Evolutionary conservation across 192 early-diverging fungal genomes (phyloP), one percentile per base, ranked within the genome.

Genomic region (Coemansia guatemalensis): DNA sequence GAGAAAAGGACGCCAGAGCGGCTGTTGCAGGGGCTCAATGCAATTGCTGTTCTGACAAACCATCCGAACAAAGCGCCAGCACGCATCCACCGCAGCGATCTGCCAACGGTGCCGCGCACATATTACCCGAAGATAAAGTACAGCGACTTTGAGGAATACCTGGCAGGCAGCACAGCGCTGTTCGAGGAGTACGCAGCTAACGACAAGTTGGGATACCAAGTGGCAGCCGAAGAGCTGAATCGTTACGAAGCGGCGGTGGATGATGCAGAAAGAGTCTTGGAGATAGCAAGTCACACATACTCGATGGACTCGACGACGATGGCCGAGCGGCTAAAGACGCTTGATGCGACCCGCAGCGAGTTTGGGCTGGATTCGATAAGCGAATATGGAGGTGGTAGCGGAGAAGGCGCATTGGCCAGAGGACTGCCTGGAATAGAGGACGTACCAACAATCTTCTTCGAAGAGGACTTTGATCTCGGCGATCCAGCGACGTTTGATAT

Each of bases 371-470:
- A 64, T 24, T 70, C 70, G 21, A 63, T 74, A 18, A 66, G 74
- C 62, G 72, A 76, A 62, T 69, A 70, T 48, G 68, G 69, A 53
- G 68, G 68, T 30, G 59, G n/a, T 62, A 52, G 8, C 52, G 54
- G 51, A 4, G 61, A 65, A 18, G 41, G 67, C 24, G 39, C 68
- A 0, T 52, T 24, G 1, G 63, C 69, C 4, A 48, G 53, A 6
- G 49, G 17, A 12, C 68, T 88, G n/a, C 92, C 89, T 0, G 78
- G 88, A 23, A 85, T 97, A 6, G 88, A 89, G 51, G 88, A 88
- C 8, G 89, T 99, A 2, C 97, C 97, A 11, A 67, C 86, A 0
- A 86, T 98, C 48, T 99, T 95, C 72, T 93, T 96, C 44, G 84
- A 93, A 21, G 81, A 85, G 9, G 73, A 85, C 27, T 98, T 99